Evolutionary conservation across 441 rosid genomes (phyloP), one percentile per base, ranked within the genome.

Genomic region (Corymbia citriodora): DNA sequence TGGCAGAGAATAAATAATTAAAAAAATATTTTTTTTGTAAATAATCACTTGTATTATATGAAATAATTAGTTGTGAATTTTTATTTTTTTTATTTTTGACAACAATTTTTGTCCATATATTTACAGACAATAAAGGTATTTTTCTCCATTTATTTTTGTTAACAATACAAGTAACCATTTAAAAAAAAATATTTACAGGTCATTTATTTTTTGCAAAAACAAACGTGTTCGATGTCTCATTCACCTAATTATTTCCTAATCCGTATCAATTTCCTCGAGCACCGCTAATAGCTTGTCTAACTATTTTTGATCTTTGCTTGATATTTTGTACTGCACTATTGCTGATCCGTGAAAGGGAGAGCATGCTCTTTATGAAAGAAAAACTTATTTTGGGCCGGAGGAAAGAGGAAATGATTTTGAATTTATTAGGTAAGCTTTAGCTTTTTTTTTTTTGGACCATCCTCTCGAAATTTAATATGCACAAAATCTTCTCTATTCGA

Each of bases 101-200:
- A 23, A 57, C 25, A 57, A 57, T 23, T 57, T 10, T 23, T 57
- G 45, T 57, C 29, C 23, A 57, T 57, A 57, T 57, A 57, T 23
- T 57, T 57, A 0, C 8, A 13, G 5, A 57, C 25, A 23, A 57
- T 57, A 12, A 57, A 57, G 23, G 1, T 1, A 57, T 57, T 57
- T 57, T 57, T 57, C 29, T 57, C 23, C 9, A 23, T 23, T 57
- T 23, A 57, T 57, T 57, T 18, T 57, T 10, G 25, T 57, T 4
- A 57, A 57, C 29, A 2, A 57, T 57, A 29, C 0, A 1, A 57
- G 29, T 6, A 6, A 57, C 23, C 13, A 6, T 57, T 57, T 57
- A 0, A 5, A 23, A 1, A 0, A 57, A 57, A 27, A 57, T 57
- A 9, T 57, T 57, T 57, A 6, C 6, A 57, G 25, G 25, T 8